Evolutionary conservation across 2,329 filamentous ascomycete species (phyloP).

Genomic region (Aspergillaceae sp.): DNA sequence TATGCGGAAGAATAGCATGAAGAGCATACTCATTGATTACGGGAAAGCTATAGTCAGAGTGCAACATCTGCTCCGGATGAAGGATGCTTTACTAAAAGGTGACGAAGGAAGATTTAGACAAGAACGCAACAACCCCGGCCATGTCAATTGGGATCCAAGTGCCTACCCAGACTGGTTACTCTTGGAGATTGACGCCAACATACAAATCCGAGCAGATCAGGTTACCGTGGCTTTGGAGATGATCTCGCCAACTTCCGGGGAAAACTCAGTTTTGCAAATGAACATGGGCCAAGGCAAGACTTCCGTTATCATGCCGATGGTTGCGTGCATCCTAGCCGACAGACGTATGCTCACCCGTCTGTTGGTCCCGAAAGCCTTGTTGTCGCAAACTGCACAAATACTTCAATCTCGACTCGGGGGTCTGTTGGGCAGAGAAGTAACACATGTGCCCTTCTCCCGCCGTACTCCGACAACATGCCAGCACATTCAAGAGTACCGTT

Average conservation of each 20-base stretch:
- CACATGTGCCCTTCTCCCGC: slow-evolving; percentile 53
- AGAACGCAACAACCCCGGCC: slow-evolving; percentile 43
- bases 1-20: slow-evolving; percentile 27
- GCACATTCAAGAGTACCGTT: slow-evolving; percentile 24
- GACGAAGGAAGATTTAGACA: slow-evolving; percentile 28
- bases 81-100: slow-evolving; percentile 24
- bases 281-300: slow-evolving; percentile 65
- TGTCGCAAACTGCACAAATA: slow-evolving; percentile 52
- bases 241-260: slow-evolving; percentile 43
- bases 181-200: slow-evolving; percentile 56
- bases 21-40: slow-evolving; percentile 31
- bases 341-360: slow-evolving; percentile 45
- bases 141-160: slow-evolving; percentile 49
- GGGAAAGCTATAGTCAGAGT: slow-evolving; percentile 33
- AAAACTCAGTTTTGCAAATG: slow-evolving; percentile 56
- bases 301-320: slow-evolving; percentile 60
- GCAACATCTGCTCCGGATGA: slow-evolving; percentile 39
- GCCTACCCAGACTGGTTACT: slow-evolving; percentile 55
- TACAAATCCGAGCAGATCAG: slow-evolving; percentile 55
- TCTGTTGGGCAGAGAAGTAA: slow-evolving; percentile 47
- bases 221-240: slow-evolving; percentile 55
- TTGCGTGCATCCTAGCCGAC: slow-evolving; percentile 48
- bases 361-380: slow-evolving; percentile 53
- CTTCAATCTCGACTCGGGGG: slow-evolving; percentile 49
- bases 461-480: slow-evolving; percentile 26